These are phyloP conservation scores for Fomitiporia mediterranea DNA, from an alignment of 1,284 basidiomycete species.

Conservation along the genomic window DNA sequence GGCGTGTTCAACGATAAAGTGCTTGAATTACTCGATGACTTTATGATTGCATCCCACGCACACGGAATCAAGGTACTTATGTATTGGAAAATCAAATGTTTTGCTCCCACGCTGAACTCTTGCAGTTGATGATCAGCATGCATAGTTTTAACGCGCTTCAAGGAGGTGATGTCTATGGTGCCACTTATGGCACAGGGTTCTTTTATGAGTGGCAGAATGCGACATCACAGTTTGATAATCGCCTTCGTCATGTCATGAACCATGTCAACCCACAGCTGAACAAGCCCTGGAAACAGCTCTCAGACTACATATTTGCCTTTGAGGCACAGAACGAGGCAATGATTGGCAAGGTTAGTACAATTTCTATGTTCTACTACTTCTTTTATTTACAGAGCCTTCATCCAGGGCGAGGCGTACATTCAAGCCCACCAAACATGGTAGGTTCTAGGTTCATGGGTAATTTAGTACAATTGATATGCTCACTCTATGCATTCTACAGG, in stretches of 20 bases:
- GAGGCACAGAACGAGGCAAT: conserved; percentile 43
- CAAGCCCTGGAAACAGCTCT: conserved; percentile 40
- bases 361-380: not conserved
- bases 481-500: conserved; percentile 23
- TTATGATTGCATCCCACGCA: conserved; percentile 35
- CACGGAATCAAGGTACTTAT: conserved; percentile 33
- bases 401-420: conserved; percentile 28
- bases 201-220: conserved; percentile 23
- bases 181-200: conserved; percentile 24
- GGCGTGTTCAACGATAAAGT: conserved; percentile 38
- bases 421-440: conserved; percentile 24
- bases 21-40: conserved; percentile 34
- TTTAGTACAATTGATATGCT: not conserved
- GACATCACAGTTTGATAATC: conserved; percentile 27
- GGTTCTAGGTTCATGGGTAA: not conserved
- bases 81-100: not conserved
- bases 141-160: conserved; percentile 32
- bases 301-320: conserved; percentile 41
- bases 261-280: conserved; percentile 39
- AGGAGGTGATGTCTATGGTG: conserved; percentile 30
- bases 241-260: conserved; percentile 28
- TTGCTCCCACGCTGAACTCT: not conserved
- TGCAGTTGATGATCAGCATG: conserved; percentile 37
- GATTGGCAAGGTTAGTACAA: conserved; percentile 26
- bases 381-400: not conserved